phyloP scores from a whole-genome alignment of 768 basidiomycete species.

The Tricholoma terreum region DNA sequence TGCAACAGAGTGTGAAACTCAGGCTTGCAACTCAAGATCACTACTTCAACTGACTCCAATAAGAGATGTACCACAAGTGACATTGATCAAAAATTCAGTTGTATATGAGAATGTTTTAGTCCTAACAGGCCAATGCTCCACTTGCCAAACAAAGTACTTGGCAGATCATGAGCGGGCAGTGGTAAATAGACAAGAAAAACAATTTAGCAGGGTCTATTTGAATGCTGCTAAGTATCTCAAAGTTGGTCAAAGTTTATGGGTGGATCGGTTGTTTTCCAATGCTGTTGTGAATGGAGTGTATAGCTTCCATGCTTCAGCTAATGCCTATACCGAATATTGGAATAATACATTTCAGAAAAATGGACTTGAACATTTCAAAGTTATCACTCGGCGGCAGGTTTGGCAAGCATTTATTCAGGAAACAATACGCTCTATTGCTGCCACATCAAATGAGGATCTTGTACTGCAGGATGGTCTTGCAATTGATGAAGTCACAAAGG shows the following conservation, averaged over 20 bases:
- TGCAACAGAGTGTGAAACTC: constrained; percentile 6
- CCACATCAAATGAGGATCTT: too few species aligned
- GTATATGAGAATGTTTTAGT: constrained; percentile 8
- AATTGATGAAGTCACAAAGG: background rate
- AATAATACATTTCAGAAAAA: too few species aligned
- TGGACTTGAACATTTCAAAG: constrained; percentile 5
- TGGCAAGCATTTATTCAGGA: too few species aligned
- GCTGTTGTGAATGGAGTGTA: too few species aligned
- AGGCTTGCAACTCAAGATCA: constrained; percentile 1
- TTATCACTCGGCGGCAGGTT: background rate
- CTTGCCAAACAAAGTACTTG: constrained; percentile 12
- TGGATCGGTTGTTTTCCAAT: too few species aligned
- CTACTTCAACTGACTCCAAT: constrained; percentile 1
- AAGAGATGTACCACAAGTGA: constrained; percentile 13
- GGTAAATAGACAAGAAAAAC: background rate
- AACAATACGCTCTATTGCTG: too few species aligned
- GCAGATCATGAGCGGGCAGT: constrained; percentile 12
- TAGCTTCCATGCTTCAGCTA: too few species aligned
- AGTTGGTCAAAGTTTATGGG: too few species aligned
- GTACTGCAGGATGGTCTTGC: too few species aligned
- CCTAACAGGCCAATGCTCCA: constrained; percentile 7
- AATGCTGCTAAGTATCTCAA: constrained; percentile 1
- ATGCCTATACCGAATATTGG: too few species aligned
- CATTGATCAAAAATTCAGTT: constrained; percentile 11
- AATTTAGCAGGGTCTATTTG: background rate